phyloP scores from a whole-genome alignment of 257 asterid species.

The Solanum ahanhuiri region DNA sequence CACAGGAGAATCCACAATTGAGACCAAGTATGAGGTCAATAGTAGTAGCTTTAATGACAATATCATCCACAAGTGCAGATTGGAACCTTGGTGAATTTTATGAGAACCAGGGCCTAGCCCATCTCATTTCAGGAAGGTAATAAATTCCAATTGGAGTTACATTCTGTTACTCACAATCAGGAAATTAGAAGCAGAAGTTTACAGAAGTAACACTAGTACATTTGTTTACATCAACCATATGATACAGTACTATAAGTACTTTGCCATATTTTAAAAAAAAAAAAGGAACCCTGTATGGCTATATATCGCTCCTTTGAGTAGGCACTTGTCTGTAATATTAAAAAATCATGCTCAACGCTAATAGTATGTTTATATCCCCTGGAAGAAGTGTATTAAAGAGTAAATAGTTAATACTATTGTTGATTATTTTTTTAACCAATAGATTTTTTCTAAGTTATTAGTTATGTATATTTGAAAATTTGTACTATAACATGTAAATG shows the following conservation, averaged over 20 bases:
- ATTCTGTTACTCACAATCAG: neutral
- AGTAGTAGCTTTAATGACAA: slow-evolving; percentile 83
- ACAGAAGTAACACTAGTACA: neutral
- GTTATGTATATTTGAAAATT: no score
- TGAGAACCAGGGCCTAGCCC: slow-evolving; percentile 58
- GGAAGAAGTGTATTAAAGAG: no score
- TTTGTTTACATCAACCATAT: neutral
- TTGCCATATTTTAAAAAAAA: neutral
- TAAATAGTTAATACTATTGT: no score
- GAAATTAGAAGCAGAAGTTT: neutral
- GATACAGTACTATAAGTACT: neutral
- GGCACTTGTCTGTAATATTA: neutral
- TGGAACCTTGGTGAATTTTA: slow-evolving; percentile 78
- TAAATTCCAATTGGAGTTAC: neutral
- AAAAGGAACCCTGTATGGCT: neutral
- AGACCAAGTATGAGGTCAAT: slow-evolving; percentile 91
- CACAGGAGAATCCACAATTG: slow-evolving; percentile 66
- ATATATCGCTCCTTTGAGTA: neutral
- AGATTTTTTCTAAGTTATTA: no score
- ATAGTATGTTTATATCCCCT: neutral
- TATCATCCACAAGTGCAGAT: slow-evolving; percentile 71
- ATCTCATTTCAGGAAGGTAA: slow-evolving; percentile 65
- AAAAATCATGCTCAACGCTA: neutral
- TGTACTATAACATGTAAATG: no score
- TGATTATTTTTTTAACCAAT: neutral